These are phyloP conservation scores for Fusarium papillatum DNA, from an alignment of 2,329 filamentous ascomycete genomes.

Conservation along the genomic window DNA sequence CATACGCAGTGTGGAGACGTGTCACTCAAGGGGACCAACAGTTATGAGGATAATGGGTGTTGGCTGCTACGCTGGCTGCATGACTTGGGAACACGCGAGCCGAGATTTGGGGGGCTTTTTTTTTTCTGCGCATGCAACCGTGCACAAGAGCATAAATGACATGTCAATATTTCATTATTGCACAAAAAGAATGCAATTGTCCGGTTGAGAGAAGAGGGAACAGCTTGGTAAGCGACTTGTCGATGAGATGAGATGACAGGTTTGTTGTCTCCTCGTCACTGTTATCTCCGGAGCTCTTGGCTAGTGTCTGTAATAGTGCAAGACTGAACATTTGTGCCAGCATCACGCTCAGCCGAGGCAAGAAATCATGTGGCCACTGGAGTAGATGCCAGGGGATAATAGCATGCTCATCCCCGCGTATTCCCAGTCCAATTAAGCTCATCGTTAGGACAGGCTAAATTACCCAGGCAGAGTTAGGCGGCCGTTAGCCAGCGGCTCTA, in stretches of 20 bases:
- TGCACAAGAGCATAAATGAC: constrained; percentile 2
- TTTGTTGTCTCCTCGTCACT: background rate
- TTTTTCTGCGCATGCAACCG: background rate
- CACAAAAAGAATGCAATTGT: background rate
- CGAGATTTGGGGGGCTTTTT: background rate
- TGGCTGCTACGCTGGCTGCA: background rate
- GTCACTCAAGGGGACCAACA: background rate
- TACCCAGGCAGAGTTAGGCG: background rate
- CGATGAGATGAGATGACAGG: background rate
- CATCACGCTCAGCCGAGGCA: background rate
- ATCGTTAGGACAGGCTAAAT: background rate
- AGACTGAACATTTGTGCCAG: background rate
- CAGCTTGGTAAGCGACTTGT: background rate
- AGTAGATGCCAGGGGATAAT: background rate
- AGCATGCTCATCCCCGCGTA: background rate
- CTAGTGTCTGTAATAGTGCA: background rate
- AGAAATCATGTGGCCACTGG: background rate
- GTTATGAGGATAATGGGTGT: background rate
- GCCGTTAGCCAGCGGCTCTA: background rate
- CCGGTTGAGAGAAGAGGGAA: background rate
- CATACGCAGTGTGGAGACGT: background rate
- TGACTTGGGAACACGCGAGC: background rate
- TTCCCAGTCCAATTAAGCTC: background rate
- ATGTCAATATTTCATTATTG: background rate
- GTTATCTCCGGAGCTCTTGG: background rate